Evolutionary conservation across 345 rosid species (phyloP).

Genomic region (Acer saccharum): DNA sequence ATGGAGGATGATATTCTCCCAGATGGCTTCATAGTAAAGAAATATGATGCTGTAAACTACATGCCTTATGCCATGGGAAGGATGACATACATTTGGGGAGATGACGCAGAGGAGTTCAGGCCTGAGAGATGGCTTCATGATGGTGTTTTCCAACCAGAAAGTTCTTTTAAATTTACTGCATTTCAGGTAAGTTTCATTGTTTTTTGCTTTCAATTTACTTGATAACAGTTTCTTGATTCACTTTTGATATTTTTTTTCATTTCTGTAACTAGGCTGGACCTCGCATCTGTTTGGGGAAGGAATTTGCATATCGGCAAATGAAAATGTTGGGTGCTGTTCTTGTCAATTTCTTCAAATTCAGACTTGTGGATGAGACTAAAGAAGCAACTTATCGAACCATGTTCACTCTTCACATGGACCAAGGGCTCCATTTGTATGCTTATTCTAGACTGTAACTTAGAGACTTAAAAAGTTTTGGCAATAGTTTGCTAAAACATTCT

Average conservation of each 20-base stretch:
- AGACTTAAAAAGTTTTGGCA: too few relatives aligned
- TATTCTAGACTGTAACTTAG: constrained; percentile 18
- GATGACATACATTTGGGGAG: constrained; percentile 45
- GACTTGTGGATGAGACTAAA: constrained; percentile 32
- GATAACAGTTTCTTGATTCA: background rate
- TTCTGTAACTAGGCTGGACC: constrained; percentile 39
- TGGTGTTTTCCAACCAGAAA: constrained; percentile 33
- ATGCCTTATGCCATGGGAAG: constrained; percentile 43
- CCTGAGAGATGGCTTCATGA: constrained; percentile 49
- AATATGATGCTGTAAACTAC: constrained; percentile 35
- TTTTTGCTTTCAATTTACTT: background rate
- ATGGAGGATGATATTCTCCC: constrained; percentile 40
- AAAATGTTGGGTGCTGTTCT: constrained; percentile 40
- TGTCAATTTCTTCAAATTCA: constrained; percentile 33
- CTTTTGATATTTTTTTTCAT: background rate
- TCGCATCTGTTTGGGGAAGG: constrained; percentile 44
- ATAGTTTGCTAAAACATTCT: too few relatives aligned
- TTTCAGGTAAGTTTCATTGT: constrained; percentile 31
- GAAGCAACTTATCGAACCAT: constrained; percentile 34
- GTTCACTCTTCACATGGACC: constrained; percentile 49
- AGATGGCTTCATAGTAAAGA: constrained; percentile 40
- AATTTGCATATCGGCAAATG: constrained; percentile 48
- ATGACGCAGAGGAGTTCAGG: constrained; percentile 36
- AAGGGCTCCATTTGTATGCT: constrained; percentile 39
- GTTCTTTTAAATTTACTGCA: constrained; percentile 43